Evolutionary conservation across 1,139 yeast species (phyloP), one percentile per base, ranked within the genome.

Genomic region (Geotrichum citri-aurantii): DNA sequence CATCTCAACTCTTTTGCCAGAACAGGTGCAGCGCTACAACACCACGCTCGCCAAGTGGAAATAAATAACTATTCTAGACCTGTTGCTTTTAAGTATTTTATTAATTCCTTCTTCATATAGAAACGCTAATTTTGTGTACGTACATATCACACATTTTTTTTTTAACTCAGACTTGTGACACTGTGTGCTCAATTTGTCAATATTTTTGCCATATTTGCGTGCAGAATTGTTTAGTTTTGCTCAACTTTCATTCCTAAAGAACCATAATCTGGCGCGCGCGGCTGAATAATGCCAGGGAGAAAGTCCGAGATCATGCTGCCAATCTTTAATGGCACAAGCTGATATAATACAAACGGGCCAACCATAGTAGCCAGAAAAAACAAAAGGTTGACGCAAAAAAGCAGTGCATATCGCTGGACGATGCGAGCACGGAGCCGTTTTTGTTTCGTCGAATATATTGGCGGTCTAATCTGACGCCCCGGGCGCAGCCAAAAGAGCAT

Each of bases 401-500:
- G 71, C 3, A 71, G 62, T n/a, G 77, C 71, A 68, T 73, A 83
- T 54, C 66, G 73, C 37, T 67, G 72, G 61, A 71, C 77, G 57
- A 72, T 72, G 54, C 69, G 71, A 65, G 66, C 74, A 66, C 79
- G 76, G 62, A 62, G 75, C 65, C 66, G 69, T 48, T 66, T 71
- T 57, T 73, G 75, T 42, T 71, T 72, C 42, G 68, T 72, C 1
- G 77, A 72, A 54, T 76, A 70, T 3, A 80, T 79, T 60, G 80
- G 71, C 59, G 80, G 71, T 53, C 80, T 72, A 52, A 81, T 68
- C 64, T 82, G 80, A 62, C 76, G 71, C 1, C 81, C 78, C 0
- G 96, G 96, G 54, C 78, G 80, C 57, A 89, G 75, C 97, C 97
- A 91, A 70, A 90, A 83, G 51, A 91, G 75, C 79, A 88, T 80